A percentile compares a stretch with the other conserved stretches of the same genome.
phyloP scores from a whole-genome alignment of 768 basidiomycete species.

The Mycena belliarum region DNA sequence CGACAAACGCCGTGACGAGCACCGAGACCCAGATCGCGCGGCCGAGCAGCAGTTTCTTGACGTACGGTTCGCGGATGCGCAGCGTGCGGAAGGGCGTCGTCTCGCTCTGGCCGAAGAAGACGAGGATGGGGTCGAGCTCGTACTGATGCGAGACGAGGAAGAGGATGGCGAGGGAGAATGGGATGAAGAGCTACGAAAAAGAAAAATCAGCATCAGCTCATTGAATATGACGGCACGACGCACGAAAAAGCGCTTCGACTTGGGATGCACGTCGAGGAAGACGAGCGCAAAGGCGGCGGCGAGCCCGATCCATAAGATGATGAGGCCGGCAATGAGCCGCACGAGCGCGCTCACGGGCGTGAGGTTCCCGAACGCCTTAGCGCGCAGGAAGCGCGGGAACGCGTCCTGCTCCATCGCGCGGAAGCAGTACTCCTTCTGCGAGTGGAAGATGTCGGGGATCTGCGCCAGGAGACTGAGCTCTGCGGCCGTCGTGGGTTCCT shows the following conservation, averaged over 20 bases:
- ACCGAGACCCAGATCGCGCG: conserved; percentile 91
- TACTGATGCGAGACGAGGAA: conserved; percentile 96
- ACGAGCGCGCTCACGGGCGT: conserved; percentile 90
- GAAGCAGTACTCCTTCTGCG: conserved; percentile 97
- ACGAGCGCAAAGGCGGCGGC: conserved; percentile 88
- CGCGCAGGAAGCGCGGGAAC: conserved; percentile 90
- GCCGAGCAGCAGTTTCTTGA: conserved; percentile 84
- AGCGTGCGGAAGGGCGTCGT: conserved; percentile 97
- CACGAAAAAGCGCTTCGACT: conserved; percentile 92
- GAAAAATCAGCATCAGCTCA: conserved; percentile 6
- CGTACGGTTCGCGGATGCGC: conserved; percentile 89
- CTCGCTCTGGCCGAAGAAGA: conserved; percentile 92
- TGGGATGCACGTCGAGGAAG: conserved; percentile 92
- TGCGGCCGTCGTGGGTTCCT: conserved; percentile 67
- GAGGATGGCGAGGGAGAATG: conserved; percentile 86
- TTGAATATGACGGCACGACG: conserved; percentile 34
- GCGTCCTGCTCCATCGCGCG: conserved; percentile 95
- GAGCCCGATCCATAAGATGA: conserved; percentile 94
- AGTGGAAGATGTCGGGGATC: conserved; percentile 94
- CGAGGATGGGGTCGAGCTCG: conserved; percentile 93
- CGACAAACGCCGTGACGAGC: conserved; percentile 74
- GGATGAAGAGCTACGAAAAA: conserved; percentile 79
- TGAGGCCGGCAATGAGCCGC: conserved; percentile 79
- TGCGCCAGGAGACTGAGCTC: conserved; percentile 82
- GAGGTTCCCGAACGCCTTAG: conserved; percentile 97